phyloP scores from a whole-genome alignment of 306 rosid species.

The Trichosanthes truncata region DNA sequence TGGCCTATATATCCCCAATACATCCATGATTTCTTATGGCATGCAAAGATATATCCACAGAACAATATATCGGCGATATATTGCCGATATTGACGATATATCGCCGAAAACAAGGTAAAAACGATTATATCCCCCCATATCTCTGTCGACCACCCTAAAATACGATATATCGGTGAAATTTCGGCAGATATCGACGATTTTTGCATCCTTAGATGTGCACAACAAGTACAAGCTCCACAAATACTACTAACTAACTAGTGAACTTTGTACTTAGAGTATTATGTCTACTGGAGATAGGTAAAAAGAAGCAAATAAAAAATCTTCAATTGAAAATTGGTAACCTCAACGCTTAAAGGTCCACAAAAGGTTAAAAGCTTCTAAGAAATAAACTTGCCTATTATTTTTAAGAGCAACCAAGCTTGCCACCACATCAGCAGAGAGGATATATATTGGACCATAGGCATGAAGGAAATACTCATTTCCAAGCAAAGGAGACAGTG shows the following conservation, averaged over 20 bases:
- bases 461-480: constrained; percentile 95
- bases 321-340: background rate
- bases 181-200: too few relatives aligned
- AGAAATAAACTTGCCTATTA: constrained; percentile 49
- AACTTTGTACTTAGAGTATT: background rate
- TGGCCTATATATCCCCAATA: too few relatives aligned
- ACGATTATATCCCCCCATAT: too few relatives aligned
- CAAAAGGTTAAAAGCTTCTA: background rate
- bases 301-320: background rate
- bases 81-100: too few relatives aligned
- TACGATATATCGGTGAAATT: too few relatives aligned
- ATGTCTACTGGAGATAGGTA: background rate
- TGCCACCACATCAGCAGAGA: constrained; percentile 89
- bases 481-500: constrained; percentile 72
- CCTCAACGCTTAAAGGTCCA: background rate
- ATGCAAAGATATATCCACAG: too few relatives aligned
- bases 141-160: too few relatives aligned
- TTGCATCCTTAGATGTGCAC: background rate
- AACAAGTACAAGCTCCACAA: background rate
- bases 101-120: too few relatives aligned
- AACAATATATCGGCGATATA: too few relatives aligned
- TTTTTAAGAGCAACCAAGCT: constrained; percentile 84
- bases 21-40: too few relatives aligned
- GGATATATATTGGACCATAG: constrained; percentile 91
- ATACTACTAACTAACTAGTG: background rate